A percentile compares a stretch with the other conserved stretches of the same genome.
Evolutionary conservation across 768 basidiomycete genomes (phyloP).

Genomic region (Stropharia rugosoannulata): DNA sequence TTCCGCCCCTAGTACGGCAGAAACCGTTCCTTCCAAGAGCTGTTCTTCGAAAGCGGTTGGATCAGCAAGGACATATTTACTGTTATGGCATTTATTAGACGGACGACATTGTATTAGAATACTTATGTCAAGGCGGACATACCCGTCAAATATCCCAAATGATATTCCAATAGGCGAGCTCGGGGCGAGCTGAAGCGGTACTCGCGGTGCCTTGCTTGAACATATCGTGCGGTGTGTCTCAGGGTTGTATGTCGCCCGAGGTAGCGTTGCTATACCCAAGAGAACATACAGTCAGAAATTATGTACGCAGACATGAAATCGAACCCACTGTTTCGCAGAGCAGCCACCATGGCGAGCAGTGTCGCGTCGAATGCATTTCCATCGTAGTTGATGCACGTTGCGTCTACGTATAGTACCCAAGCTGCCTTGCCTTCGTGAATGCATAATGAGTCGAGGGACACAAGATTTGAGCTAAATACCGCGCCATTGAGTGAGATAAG

Average conservation of each 20-base stretch:
- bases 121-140: constrained; percentile 24
- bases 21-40: constrained; percentile 70
- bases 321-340: constrained; percentile 77
- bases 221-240: constrained; percentile 66
- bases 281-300: not conserved
- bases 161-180: constrained; percentile 50
- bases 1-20: constrained; percentile 54
- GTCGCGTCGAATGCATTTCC: constrained; percentile 94
- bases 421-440: constrained; percentile 80
- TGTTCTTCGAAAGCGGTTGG: constrained; percentile 92
- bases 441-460: constrained; percentile 69
- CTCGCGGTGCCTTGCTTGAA: constrained; percentile 41
- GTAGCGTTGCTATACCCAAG: constrained; percentile 54
- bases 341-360: constrained; percentile 83
- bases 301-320: not conserved
- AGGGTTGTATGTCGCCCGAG: constrained; percentile 68
- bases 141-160: constrained; percentile 87
- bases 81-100: constrained; percentile 22
- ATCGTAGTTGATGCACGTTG: constrained; percentile 96
- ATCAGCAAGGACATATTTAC: constrained; percentile 71
- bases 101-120: not conserved
- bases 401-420: constrained; percentile 95
- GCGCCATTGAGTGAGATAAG: not conserved
- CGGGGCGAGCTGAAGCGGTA: constrained; percentile 43
- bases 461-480: constrained; percentile 53